Evolutionary conservation across 495 filamentous ascomycete species (phyloP).

Genomic region (Penicillium antarcticum): DNA sequence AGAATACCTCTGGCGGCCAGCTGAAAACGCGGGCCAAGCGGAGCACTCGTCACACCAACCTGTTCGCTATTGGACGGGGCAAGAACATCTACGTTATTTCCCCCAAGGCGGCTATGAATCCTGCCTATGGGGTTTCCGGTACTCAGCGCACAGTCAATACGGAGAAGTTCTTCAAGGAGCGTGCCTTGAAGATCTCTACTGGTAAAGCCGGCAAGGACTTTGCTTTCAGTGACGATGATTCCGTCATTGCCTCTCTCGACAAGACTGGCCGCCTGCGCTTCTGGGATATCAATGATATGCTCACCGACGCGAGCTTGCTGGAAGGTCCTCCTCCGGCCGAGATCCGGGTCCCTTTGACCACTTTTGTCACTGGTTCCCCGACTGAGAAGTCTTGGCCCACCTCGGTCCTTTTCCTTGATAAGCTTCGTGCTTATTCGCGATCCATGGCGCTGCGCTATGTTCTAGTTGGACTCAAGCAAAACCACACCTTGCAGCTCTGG

Average conservation of each 20-base stretch:
- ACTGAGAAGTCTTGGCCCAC: slow-evolving; percentile 92
- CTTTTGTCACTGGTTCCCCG: slow-evolving; percentile 71
- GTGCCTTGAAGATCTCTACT: slow-evolving; percentile 84
- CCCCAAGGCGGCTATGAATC: slow-evolving; percentile 68
- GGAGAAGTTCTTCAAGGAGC: slow-evolving; percentile 81
- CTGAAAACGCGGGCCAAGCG: slow-evolving; percentile 92
- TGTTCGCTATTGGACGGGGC: slow-evolving; percentile 91
- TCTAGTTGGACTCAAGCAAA: slow-evolving; percentile 97
- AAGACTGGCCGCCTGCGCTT: slow-evolving; percentile 93
- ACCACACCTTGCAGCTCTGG: slow-evolving; percentile 98
- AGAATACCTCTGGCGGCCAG: slow-evolving; percentile 80
- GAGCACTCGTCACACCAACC: slow-evolving; percentile 81
- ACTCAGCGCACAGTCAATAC: slow-evolving; percentile 71
- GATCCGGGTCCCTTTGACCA: slow-evolving; percentile 72
- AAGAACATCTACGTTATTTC: slow-evolving; percentile 93
- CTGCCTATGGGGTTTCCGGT: slow-evolving; percentile 68
- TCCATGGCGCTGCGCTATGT: slow-evolving; percentile 86
- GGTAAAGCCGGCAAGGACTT: slow-evolving; percentile 99
- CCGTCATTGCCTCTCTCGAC: slow-evolving; percentile 88
- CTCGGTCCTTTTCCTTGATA: slow-evolving; percentile 92
- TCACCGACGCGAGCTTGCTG: slow-evolving; percentile 53
- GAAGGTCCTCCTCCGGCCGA: slow-evolving; percentile 60
- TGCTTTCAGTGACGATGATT: slow-evolving; percentile 93
- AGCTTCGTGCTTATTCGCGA: slow-evolving; percentile 84
- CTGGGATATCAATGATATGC: slow-evolving; percentile 87